These are phyloP conservation scores for Urtica urens DNA, from an alignment of 306 rosid genomes.

Conservation along the genomic window DNA sequence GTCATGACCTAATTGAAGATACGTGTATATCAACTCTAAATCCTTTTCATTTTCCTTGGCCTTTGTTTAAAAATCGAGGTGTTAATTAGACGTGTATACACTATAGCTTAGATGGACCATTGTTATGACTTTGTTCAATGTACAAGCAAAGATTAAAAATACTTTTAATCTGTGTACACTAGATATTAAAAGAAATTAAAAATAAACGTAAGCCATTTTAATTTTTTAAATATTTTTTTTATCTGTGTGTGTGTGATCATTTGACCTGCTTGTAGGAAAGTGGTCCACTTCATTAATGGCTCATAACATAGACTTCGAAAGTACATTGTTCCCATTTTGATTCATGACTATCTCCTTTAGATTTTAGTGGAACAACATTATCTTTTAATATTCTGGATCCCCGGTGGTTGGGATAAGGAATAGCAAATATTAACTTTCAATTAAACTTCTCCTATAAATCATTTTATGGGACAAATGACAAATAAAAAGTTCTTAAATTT, in stretches of 20 bases:
- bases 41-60: not conserved
- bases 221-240: not conserved
- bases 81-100: not conserved
- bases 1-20: not conserved
- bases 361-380: constrained; percentile 19
- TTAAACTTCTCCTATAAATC: not conserved
- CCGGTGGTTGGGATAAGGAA: constrained; percentile 30
- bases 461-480: too few species aligned
- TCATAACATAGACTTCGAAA: constrained; percentile 17
- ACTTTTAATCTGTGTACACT: too few species aligned
- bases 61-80: not conserved
- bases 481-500: too few species aligned
- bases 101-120: not conserved
- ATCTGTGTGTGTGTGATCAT: not conserved
- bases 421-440: not conserved
- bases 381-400: constrained; percentile 11
- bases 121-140: constrained; percentile 12
- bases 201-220: not conserved
- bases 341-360: constrained; percentile 17
- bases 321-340: constrained; percentile 27
- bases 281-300: constrained; percentile 32
- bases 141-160: constrained; percentile 1
- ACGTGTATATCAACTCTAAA: not conserved
- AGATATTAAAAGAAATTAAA: constrained; percentile 1
- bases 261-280: not conserved